A percentile compares a stretch with the other conserved stretches of the same genome.
Evolutionary conservation across 2,329 filamentous ascomycete genomes (phyloP).

Genomic region (Ophidiomyces ophidiicola): DNA sequence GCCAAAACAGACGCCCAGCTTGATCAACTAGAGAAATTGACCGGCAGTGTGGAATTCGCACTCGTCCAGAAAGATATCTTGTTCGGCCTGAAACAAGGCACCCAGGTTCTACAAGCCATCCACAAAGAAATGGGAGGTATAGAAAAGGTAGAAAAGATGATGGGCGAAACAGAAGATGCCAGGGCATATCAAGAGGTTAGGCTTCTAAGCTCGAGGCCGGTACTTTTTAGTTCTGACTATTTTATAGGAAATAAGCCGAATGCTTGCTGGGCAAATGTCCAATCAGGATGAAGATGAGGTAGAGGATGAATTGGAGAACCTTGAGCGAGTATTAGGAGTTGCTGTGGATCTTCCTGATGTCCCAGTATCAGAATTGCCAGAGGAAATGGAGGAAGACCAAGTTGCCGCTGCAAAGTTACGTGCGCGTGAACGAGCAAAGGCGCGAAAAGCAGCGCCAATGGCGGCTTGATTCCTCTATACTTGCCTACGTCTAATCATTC

Average conservation of each 20-base stretch:
- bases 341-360: slow-evolving; percentile 28
- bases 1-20: slow-evolving; percentile 84
- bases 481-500: too few relatives aligned
- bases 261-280: slow-evolving; percentile 77
- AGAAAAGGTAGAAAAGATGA: slow-evolving; percentile 84
- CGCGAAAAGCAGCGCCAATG: slow-evolving; percentile 16
- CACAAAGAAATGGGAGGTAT: slow-evolving; percentile 92
- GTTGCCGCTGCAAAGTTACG: slow-evolving; percentile 24
- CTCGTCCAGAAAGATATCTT: slow-evolving; percentile 93
- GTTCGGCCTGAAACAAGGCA: slow-evolving; percentile 85
- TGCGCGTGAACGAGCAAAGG: slow-evolving; percentile 24
- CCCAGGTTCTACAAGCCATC: slow-evolving; percentile 76
- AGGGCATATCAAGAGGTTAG: slow-evolving; percentile 77
- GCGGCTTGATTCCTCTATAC: slow-evolving; percentile 17
- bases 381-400: slow-evolving; percentile 21
- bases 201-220: slow-evolving; percentile 9
- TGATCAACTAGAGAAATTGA: slow-evolving; percentile 83
- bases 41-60: slow-evolving; percentile 83
- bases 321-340: slow-evolving; percentile 52
- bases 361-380: slow-evolving; percentile 26
- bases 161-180: slow-evolving; percentile 84
- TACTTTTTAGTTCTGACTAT: slow-evolving; percentile 1
- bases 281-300: slow-evolving; percentile 96
- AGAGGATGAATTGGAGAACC: slow-evolving; percentile 78
- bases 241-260: slow-evolving; percentile 72